phyloP scores from a whole-genome alignment of 176 grass and related monocot genomes.

The bread wheat (Triticum aestivum) region DNA sequence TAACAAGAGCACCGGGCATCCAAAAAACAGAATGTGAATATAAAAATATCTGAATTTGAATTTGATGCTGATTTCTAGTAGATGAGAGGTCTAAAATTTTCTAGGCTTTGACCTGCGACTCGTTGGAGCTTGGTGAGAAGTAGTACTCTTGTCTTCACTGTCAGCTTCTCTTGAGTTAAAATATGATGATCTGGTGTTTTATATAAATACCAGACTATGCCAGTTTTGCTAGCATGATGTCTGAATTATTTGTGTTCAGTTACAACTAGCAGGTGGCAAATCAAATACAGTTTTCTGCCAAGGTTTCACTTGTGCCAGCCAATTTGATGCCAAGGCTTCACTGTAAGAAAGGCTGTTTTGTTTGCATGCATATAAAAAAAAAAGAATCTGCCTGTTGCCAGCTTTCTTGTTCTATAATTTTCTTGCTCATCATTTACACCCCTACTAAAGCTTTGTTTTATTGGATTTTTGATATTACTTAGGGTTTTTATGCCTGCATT shows the following conservation, averaged over 20 bases:
- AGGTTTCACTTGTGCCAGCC: neutral
- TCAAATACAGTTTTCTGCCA: neutral
- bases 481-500: neutral
- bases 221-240: neutral
- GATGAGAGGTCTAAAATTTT: neutral
- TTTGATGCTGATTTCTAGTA: neutral
- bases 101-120: neutral
- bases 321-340: neutral
- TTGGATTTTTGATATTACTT: neutral
- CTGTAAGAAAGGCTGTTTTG: neutral
- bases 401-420: constrained; percentile 1
- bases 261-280: neutral
- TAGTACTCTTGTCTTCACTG: neutral
- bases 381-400: neutral
- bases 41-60: neutral
- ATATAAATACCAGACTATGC: neutral
- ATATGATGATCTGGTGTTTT: neutral
- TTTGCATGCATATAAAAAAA: neutral
- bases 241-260: constrained; percentile 2
- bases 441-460: neutral
- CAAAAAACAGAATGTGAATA: neutral
- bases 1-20: neutral
- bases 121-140: neutral
- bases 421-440: neutral
- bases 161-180: constrained; percentile 2